A percentile compares a stretch with the other conserved stretches of the same genome.
These are phyloP conservation scores for Coemansia sp. DNA, from an alignment of 192 early-diverging fungal genomes.

Conservation along the genomic window DNA sequence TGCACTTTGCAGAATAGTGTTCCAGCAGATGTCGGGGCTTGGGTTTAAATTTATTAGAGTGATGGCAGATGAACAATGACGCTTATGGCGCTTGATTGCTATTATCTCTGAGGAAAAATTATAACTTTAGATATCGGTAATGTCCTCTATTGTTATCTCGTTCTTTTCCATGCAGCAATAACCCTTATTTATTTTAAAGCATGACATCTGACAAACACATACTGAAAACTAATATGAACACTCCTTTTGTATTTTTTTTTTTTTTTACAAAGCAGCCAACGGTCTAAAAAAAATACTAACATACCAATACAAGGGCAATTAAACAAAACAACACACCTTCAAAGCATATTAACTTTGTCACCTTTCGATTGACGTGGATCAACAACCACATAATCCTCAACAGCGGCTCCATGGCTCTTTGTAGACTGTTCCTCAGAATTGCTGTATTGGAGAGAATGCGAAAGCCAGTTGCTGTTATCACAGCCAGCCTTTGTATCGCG, in stretches of 20 bases:
- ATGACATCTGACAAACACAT: neutral
- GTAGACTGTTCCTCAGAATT: slow-evolving; percentile 59
- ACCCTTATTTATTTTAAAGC: neutral
- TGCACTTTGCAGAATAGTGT: neutral
- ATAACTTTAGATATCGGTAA: no score
- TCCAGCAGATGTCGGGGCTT: neutral
- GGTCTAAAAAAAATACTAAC: no score
- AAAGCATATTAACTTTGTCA: neutral
- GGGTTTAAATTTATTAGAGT: neutral
- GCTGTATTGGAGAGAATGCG: slow-evolving; percentile 75
- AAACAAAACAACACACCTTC: neutral
- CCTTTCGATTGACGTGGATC: slow-evolving; percentile 51
- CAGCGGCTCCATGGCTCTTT: slow-evolving; percentile 54
- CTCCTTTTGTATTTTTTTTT: no score
- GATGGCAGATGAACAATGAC: neutral
- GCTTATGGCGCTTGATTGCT: neutral
- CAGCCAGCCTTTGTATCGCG: slow-evolving; percentile 58
- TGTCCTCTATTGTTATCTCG: no score
- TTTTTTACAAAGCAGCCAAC: no score
- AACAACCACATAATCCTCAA: slow-evolving; percentile 69
- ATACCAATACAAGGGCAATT: no score
- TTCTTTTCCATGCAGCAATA: no score
- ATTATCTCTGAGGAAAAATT: no score
- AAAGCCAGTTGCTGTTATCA: slow-evolving; percentile 68
- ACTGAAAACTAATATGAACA: no score